Conservation (phyloP, 495 filamentous ascomycete species). For the Lasiosphaeria ovina region DNA sequence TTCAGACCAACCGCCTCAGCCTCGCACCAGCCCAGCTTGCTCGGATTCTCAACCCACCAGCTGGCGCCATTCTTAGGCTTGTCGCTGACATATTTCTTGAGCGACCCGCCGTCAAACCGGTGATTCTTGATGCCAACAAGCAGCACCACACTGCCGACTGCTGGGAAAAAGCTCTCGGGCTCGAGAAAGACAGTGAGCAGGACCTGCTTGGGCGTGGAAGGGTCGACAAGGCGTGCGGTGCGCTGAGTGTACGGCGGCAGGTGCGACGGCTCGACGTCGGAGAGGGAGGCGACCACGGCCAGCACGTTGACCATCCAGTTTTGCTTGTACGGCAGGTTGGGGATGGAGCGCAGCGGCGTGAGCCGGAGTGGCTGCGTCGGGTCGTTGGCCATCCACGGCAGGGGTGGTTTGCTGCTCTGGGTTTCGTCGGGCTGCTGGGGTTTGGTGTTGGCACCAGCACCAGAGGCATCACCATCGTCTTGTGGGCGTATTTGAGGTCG, state of each 20-base stretch:
- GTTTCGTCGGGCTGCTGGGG: neutral
- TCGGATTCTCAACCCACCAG: constrained; percentile 46
- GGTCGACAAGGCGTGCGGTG: constrained; percentile 41
- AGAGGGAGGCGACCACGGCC: constrained; percentile 40
- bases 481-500: too few species aligned
- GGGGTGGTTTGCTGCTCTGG: constrained; percentile 15
- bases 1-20: constrained; percentile 37
- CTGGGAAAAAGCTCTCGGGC: constrained; percentile 39
- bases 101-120: constrained; percentile 42
- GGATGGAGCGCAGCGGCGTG: constrained; percentile 39
- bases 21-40: constrained; percentile 39
- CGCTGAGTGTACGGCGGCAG: constrained; percentile 41
- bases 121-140: constrained; percentile 50
- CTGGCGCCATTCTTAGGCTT: constrained; percentile 22
- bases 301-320: constrained; percentile 50
- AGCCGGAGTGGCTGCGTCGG: constrained; percentile 36
- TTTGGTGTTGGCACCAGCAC: neutral
- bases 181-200: constrained; percentile 45
- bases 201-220: constrained; percentile 42
- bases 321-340: constrained; percentile 46
- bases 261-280: constrained; percentile 35
- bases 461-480: too few species aligned
- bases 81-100: constrained; percentile 50
- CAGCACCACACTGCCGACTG: constrained; percentile 41
- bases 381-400: constrained; percentile 28